These are phyloP conservation scores for Testicularia cyperi DNA, from an alignment of 1,284 basidiomycete species.

Conservation along the genomic window DNA sequence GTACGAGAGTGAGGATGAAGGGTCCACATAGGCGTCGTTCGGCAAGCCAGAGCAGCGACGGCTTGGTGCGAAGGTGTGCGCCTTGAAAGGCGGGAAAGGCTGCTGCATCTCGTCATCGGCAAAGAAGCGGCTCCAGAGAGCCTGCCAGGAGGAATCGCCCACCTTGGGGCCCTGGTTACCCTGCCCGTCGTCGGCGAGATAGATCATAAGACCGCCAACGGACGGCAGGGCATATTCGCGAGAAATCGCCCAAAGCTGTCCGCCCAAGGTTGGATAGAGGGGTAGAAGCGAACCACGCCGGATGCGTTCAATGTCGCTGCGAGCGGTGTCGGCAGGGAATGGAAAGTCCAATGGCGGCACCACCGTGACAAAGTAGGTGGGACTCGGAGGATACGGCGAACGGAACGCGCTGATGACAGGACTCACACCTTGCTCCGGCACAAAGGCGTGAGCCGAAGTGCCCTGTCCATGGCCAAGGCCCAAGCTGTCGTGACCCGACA, in stretches of 20 bases:
- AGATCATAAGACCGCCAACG: conserved; percentile 53
- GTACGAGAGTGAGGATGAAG: conserved; percentile 1
- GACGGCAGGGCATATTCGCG: conserved; percentile 56
- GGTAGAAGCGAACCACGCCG: conserved; percentile 54
- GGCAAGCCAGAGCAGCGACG: conserved; percentile 6
- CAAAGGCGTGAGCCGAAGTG: background rate
- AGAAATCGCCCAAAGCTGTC: conserved; percentile 57
- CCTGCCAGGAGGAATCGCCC: conserved; percentile 52
- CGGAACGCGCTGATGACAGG: conserved; percentile 21
- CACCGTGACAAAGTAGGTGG: conserved; percentile 43
- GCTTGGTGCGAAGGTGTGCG: conserved; percentile 5
- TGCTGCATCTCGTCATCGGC: conserved; percentile 17
- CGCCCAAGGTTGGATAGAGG: conserved; percentile 54
- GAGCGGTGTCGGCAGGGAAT: conserved; percentile 8
- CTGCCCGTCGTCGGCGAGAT: conserved; percentile 50
- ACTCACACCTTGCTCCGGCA: conserved; percentile 24
- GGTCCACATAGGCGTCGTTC: conserved; percentile 4
- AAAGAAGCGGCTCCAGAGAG: conserved; percentile 54
- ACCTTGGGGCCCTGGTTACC: conserved; percentile 55
- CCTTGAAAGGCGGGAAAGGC: conserved; percentile 2
- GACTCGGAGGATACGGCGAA: conserved; percentile 26
- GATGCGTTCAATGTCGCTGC: conserved; percentile 11
- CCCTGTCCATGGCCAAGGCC: background rate
- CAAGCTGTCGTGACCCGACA: background rate
- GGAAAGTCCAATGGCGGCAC: conserved; percentile 37